Conservation (phyloP, 2,329 filamentous ascomycete species). For the Bipolaris oryzae region DNA sequence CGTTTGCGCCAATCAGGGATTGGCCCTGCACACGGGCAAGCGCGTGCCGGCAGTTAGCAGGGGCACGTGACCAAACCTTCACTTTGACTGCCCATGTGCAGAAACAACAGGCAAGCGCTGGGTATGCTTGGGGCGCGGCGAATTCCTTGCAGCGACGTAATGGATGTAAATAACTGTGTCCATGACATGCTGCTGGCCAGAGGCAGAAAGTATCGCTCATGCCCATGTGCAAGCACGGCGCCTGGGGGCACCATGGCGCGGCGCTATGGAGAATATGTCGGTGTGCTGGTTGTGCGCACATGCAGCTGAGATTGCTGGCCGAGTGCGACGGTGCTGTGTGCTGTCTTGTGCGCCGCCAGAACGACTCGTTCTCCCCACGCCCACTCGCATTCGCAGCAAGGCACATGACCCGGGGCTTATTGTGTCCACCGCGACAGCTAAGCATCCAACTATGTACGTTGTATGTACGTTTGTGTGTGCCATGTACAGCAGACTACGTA, state of each 20-base stretch:
- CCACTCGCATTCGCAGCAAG: background rate
- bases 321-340: slow-evolving; percentile 17
- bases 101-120: background rate
- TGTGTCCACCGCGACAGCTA: background rate
- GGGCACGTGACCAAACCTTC: background rate
- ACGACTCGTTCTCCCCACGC: background rate
- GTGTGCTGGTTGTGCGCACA: slow-evolving; percentile 17
- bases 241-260: slow-evolving; percentile 7
- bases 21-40: background rate
- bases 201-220: background rate
- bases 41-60: background rate
- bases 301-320: slow-evolving; percentile 21
- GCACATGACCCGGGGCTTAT: background rate
- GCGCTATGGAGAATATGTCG: slow-evolving; percentile 12
- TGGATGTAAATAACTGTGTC: background rate
- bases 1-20: too few species aligned
- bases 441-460: too few species aligned
- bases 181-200: background rate
- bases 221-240: slow-evolving; percentile 3
- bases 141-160: background rate
- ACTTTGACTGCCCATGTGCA: background rate
- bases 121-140: background rate
- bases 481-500: too few species aligned
- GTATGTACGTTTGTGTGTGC: background rate
- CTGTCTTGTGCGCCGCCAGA: slow-evolving; percentile 6